A percentile compares a stretch with the other conserved stretches of the same genome.
Conservation (phyloP, 768 basidiomycete species). For the Amanita thiersii region DNA sequence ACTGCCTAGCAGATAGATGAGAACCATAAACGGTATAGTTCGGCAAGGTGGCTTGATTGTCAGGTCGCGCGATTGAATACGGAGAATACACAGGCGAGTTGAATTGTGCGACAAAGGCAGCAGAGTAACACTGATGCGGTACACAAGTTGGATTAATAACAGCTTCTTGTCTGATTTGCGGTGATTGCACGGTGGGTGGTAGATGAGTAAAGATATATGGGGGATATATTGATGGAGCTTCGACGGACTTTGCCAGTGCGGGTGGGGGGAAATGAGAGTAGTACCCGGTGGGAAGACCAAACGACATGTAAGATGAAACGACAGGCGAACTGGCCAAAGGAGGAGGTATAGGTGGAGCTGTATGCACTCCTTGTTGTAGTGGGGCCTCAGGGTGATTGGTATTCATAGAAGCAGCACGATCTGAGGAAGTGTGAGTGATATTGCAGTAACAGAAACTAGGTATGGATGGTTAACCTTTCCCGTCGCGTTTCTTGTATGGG, state of each 20-base stretch:
- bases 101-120: constrained; percentile 35
- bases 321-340: constrained; percentile 38
- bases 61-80: constrained; percentile 16
- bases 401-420: constrained; percentile 46
- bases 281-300: constrained; percentile 46
- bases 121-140: constrained; percentile 33
- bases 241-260: constrained; percentile 42
- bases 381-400: constrained; percentile 33
- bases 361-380: constrained; percentile 31
- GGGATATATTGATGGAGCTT: constrained; percentile 42
- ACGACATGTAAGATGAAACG: constrained; percentile 42
- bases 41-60: background rate
- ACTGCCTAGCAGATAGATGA: background rate
- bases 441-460: constrained; percentile 12
- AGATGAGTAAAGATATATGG: constrained; percentile 38
- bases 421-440: constrained; percentile 25
- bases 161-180: constrained; percentile 29
- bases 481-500: constrained; percentile 94
- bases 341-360: constrained; percentile 27
- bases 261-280: constrained; percentile 48
- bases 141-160: constrained; percentile 33
- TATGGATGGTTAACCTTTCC: constrained; percentile 56
- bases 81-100: constrained; percentile 40
- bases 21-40: constrained; percentile 1
- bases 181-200: constrained; percentile 28